Conservation (phyloP, 129 eudicot species). For the Arctium minus region DNA sequence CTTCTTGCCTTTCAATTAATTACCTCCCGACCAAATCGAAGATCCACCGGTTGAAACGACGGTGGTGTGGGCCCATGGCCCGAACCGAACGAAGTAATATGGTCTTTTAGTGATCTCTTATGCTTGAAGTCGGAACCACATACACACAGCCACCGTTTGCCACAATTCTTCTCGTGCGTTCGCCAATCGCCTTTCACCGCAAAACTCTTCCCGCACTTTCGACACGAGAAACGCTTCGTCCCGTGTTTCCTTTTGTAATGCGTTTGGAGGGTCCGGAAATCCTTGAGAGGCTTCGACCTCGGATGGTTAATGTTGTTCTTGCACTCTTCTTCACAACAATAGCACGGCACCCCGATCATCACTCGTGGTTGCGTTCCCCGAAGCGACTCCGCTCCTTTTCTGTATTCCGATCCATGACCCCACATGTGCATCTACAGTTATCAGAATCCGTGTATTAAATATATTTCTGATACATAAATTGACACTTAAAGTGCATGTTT, state of each 20-base stretch:
- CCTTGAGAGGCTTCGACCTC: slow-evolving; percentile 68
- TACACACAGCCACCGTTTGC: slow-evolving; percentile 78
- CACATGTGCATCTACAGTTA: slow-evolving; percentile 85
- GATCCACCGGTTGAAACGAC: slow-evolving; percentile 11
- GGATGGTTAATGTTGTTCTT: slow-evolving; percentile 83
- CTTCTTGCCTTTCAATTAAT: neutral
- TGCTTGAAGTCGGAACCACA: slow-evolving; percentile 94
- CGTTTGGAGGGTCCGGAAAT: slow-evolving; percentile 78
- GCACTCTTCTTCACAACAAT: slow-evolving; percentile 88
- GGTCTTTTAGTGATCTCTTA: slow-evolving; percentile 85
- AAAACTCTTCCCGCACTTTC: slow-evolving; percentile 70
- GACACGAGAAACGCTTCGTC: slow-evolving; percentile 52
- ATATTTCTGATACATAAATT: neutral
- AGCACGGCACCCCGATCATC: slow-evolving; percentile 70
- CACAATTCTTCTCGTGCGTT: slow-evolving; percentile 90
- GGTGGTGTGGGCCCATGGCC: slow-evolving; percentile 56
- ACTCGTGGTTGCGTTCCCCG: slow-evolving; percentile 70
- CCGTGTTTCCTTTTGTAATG: slow-evolving; percentile 92
- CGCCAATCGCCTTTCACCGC: slow-evolving; percentile 96
- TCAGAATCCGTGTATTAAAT: neutral
- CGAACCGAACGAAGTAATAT: slow-evolving; percentile 61
- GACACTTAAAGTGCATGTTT: neutral
- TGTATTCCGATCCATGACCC: slow-evolving; percentile 86
- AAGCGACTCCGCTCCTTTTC: slow-evolving; percentile 74
- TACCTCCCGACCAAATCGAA: neutral